Evolutionary conservation across 305 asterid genomes (phyloP), one percentile per base, ranked within the genome.

Genomic region (Galium porrigens): DNA sequence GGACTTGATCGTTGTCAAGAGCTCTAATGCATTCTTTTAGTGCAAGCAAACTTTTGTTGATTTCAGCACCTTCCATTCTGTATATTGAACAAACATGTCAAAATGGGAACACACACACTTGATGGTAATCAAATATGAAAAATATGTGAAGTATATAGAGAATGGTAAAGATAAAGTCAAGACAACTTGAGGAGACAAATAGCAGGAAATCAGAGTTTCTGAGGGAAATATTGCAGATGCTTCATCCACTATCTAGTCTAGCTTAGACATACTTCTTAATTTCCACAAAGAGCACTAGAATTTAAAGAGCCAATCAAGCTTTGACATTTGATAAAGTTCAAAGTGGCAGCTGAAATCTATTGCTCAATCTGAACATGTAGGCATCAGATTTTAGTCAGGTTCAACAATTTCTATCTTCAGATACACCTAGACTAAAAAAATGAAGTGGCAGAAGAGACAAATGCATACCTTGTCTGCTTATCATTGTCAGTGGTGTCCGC

Each of bases 11-110:
- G 62, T 89, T 92, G 77, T 92, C 99, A 42, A 92, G 99, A 3
- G 99, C 99, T 76, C 99, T 82, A 68, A 92, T 92, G 76, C 99
- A 92, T 79, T 92, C 99, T 81, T 92, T 92, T 75, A 92, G 66
- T 5, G 99, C 99, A 68, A 92, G 97, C 81, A 94, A 83, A 73
- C 99, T 92, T 85, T 87, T 89, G 70, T 92, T 91, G 75, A 91
- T 91, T 85, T 91, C 98, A 25, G 98, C 98, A 62, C 98, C 98
- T 85, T 91, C 98, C 82, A 90, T 90, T 79, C 99, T 94, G 87
- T 80, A 80, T 68, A 65, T 68, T 42, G 48, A 15, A 54, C 18
- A 22, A 33, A 41, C 3, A 52, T 37, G 59, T 61, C 48, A 68
- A 63, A n/a, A 32, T 20, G 14, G 44, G 30, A 9, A 48, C 54